A percentile compares a stretch with the other conserved stretches of the same genome.
phyloP scores from a whole-genome alignment of 768 basidiomycete species.

The Coprinopsis strossmayeri region DNA sequence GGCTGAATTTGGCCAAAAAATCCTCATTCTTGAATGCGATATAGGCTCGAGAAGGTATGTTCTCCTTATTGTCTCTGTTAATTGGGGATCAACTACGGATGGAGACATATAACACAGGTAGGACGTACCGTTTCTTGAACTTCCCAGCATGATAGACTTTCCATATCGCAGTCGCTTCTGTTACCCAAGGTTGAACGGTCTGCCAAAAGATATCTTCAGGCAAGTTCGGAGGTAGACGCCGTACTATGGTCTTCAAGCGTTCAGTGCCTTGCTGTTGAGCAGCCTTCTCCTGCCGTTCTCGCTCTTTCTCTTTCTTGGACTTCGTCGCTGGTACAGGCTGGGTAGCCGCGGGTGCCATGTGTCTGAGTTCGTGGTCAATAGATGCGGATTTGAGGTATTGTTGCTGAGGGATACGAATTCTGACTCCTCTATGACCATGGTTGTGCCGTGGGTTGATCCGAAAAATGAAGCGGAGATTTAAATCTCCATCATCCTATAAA shows the following conservation, averaged over 20 bases:
- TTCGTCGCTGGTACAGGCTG: constrained; percentile 18
- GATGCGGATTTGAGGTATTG: neutral
- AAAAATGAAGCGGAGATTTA: constrained; percentile 18
- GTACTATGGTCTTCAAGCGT: constrained; percentile 81
- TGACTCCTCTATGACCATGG: neutral
- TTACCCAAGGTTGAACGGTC: constrained; percentile 80
- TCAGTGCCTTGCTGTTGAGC: constrained; percentile 34
- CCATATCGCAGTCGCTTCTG: constrained; percentile 65
- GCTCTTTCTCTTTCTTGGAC: constrained; percentile 30
- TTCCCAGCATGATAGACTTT: constrained; percentile 65
- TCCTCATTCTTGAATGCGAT: constrained; percentile 82
- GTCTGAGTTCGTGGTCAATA: neutral
- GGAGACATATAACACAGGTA: neutral
- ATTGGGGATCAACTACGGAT: neutral
- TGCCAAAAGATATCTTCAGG: constrained; percentile 94
- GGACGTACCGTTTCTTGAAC: constrained; percentile 55
- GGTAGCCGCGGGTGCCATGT: constrained; percentile 20
- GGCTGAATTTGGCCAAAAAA: constrained; percentile 64
- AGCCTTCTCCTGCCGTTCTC: constrained; percentile 25
- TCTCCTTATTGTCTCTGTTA: constrained; percentile 74
- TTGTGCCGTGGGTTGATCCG: neutral
- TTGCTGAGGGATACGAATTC: neutral
- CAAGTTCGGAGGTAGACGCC: constrained; percentile 84
- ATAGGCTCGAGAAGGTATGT: constrained; percentile 83
- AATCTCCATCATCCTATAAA: constrained; percentile 1